Evolutionary conservation across 169 alveolate species (phyloP).

Genomic region (Theileria luwenshuni): DNA sequence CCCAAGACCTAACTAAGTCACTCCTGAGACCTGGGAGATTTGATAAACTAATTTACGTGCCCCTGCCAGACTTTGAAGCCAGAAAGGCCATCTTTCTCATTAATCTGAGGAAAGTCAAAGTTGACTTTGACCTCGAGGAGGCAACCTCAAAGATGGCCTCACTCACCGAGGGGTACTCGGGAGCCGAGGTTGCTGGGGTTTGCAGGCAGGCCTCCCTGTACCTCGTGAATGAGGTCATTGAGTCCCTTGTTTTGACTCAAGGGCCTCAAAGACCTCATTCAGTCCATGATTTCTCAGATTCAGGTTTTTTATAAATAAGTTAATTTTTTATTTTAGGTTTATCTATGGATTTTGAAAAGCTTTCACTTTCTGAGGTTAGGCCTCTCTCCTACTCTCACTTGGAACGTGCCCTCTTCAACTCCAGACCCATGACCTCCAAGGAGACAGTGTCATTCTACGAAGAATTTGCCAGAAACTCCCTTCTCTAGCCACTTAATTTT

Average conservation of each 20-base stretch:
- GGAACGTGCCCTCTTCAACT: slow-evolving; percentile 24
- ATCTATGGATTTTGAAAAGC: background rate
- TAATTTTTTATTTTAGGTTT: background rate
- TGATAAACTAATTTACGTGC: slow-evolving; percentile 96
- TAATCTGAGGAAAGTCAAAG: slow-evolving; percentile 35
- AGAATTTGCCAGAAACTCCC: slow-evolving; percentile 10
- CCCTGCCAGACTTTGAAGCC: slow-evolving; percentile 94
- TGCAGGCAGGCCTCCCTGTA: slow-evolving; percentile 89
- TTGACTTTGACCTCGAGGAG: slow-evolving; percentile 78
- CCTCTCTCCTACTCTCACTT: slow-evolving; percentile 32
- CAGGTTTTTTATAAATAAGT: too few species aligned
- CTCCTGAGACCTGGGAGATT: slow-evolving; percentile 98
- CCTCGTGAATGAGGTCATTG: slow-evolving; percentile 44
- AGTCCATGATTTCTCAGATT: too few species aligned
- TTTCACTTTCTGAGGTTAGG: background rate
- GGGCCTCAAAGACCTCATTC: too few species aligned
- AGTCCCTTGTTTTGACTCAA: too few species aligned
- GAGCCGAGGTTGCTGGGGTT: slow-evolving; percentile 89
- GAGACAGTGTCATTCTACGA: slow-evolving; percentile 57
- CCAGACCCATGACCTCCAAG: slow-evolving; percentile 52
- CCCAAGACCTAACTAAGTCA: slow-evolving; percentile 96
- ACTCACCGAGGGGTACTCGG: slow-evolving; percentile 94
- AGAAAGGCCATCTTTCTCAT: slow-evolving; percentile 90
- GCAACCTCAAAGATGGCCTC: slow-evolving; percentile 87
- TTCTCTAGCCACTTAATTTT: slow-evolving; percentile 10